Base-by-base conservation (phyloP, 1,284 basidiomycete genomes). In the Pterulicium gracile region DNA sequence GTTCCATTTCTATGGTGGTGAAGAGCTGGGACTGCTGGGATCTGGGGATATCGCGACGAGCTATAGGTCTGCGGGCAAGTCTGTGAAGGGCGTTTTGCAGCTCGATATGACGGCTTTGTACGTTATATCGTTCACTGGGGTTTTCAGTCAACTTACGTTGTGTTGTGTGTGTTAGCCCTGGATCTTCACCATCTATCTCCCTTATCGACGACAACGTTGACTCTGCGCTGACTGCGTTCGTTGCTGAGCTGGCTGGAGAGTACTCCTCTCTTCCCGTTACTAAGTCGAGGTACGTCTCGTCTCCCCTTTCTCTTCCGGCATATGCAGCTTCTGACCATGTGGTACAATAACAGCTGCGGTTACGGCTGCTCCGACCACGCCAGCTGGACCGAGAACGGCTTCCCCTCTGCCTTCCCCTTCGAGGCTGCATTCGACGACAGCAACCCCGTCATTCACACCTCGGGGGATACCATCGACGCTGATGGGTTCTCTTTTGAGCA, bases 1-100 rank as follows among this genome's bases (percentile, higher is more conserved):
- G 56, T 72, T 75, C 56, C 73, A 76, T 61, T 79, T 65, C 61
- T 77, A 69, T 58, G 66, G 66, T 12, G 73, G 69, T 3, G 73
- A 76, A 55, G 73, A 76, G 55, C 67, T 69, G 15, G 75, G 76
- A 5, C 60, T 78, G 3, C 65, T 79, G 18, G 77, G 77, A 7
- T 68, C 64, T 24, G 69, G 75, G 52, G 75, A 68, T 1, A 63
- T 80, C 42, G 75, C 72, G 4, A 63, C 65, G 49, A 51, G 56
- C 10, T 79, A 78, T 56, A 67, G 68, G 49, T 59, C 60, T 17
- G 49, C 58, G 14, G 61, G 61, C 12, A 58, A 57, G 41, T 57
- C 62, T 44, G 69, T 77, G 21, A 59, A 61, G 45, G 73, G 67
- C 2, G 74, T 75, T 35, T 32, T 51, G 21, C 40, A 50, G 24